Base-by-base conservation (phyloP, 768 basidiomycete genomes). In the Trametes elegans region DNA sequence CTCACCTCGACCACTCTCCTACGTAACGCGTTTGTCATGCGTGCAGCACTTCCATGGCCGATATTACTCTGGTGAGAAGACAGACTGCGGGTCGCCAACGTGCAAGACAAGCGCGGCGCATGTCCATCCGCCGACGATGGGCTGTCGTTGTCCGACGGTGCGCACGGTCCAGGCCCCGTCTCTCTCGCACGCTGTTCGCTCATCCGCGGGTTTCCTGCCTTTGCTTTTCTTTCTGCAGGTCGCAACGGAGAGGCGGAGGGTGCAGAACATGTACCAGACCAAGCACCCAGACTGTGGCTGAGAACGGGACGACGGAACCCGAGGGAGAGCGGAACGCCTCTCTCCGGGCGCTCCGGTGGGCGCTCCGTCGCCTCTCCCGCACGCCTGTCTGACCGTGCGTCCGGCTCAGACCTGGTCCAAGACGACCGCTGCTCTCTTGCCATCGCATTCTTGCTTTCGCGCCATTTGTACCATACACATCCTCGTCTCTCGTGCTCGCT, bases 61-160 rank as follows among this genome's bases (percentile, higher is more conserved):
- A n/a, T 54, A 61, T 27, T 57, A 57, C 35, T 36, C 55, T 16
- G 55, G 60, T 6, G 60, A 61, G 39, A 45, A 53, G 36, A 31
- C 38, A 0, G 60, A 57, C 51, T 61, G 60, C 39, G 48, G 48
- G 32, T 57, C 47, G 11, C 34, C 27, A 9, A 46, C 28, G 35
- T 61, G 60, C 42, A 61, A 61, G 48, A 61, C 60, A 1, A 61
- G 55, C 39, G 34, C 45, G n/a, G 55, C 55, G 6, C 60, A 61
- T 43, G n/a, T 19, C 19, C 60, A 61, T 19, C n/a, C 35, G 11
- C 45, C 41, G 10, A 56, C 44, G 13, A 40, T 56, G 19, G 35
- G 13, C n/a, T 61, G 60, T 21, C 49, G 52, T 18, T 60, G 59
- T 49, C 39, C 45, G 18, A 36, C 59, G 31, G 60, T 61, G 36